A percentile compares a stretch with the other conserved stretches of the same genome.
phyloP scores from a whole-genome alignment of 345 rosid species.

The Salix dunnii region DNA sequence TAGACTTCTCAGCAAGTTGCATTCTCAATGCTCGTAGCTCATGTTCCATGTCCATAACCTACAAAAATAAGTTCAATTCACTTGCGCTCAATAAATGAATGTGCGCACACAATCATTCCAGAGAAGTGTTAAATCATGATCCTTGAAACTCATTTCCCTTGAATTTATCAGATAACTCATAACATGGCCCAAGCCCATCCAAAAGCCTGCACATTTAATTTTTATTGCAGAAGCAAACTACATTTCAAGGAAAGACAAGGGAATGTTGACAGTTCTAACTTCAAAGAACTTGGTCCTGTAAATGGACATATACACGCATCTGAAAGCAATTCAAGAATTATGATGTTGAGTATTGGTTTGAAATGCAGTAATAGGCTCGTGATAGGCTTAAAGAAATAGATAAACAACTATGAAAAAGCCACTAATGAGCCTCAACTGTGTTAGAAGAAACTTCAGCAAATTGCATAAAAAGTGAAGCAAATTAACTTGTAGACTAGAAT shows the following conservation, averaged over 20 bases:
- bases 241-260: neutral
- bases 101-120: neutral
- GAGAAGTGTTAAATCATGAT: neutral
- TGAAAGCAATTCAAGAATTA: neutral
- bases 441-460: neutral
- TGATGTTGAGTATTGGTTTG: neutral
- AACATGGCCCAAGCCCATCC: neutral
- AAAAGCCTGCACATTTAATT: neutral
- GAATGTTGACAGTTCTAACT: neutral
- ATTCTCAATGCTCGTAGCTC: constrained; percentile 74
- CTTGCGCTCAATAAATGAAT: constrained; percentile 2
- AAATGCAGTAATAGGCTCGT: neutral
- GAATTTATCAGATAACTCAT: neutral
- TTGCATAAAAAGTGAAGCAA: neutral
- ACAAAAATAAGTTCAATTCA: constrained; percentile 17
- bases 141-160: neutral
- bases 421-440: neutral
- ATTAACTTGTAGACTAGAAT: neutral
- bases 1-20: constrained; percentile 81
- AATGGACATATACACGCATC: neutral
- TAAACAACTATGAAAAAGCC: neutral
- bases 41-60: constrained; percentile 96
- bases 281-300: neutral
- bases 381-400: neutral
- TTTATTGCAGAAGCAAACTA: neutral